Percentiles rank a stretch among this genome's conserved stretches.
These are phyloP conservation scores for Cerrena zonata DNA, from an alignment of 1,284 basidiomycete species.

Conservation along the genomic window DNA sequence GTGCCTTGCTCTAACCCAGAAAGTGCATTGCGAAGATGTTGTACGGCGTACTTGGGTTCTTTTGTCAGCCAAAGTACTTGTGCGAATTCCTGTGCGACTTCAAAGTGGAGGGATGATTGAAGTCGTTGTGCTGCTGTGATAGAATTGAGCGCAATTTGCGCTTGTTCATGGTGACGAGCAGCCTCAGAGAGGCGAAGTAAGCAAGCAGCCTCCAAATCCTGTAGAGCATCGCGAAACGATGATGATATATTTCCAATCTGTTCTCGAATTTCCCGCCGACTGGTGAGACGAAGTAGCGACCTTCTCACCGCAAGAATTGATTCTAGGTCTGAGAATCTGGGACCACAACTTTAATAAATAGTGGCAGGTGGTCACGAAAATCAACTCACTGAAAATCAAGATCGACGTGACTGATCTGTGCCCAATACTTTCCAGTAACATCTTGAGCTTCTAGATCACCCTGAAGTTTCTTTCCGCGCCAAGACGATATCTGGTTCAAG, in stretches of 20 bases:
- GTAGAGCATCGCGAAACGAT: slow-evolving; percentile 47
- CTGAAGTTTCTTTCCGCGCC: slow-evolving; percentile 41
- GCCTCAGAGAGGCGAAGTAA: slow-evolving; percentile 70
- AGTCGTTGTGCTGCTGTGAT: slow-evolving; percentile 71
- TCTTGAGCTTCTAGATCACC: slow-evolving; percentile 31
- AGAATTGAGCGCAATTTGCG: slow-evolving; percentile 84
- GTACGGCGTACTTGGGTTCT: slow-evolving; percentile 80
- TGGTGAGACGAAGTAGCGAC: slow-evolving; percentile 69
- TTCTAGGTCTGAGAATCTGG: slow-evolving; percentile 74
- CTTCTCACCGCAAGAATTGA: slow-evolving; percentile 77
- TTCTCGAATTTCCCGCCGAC: slow-evolving; percentile 58
- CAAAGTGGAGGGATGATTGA: slow-evolving; percentile 41
- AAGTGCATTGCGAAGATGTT: slow-evolving; percentile 55
- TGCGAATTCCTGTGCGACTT: slow-evolving; percentile 78
- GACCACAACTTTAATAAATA: background rate
- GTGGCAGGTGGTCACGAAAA: slow-evolving; percentile 6
- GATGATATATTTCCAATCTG: slow-evolving; percentile 69
- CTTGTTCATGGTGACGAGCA: slow-evolving; percentile 65
- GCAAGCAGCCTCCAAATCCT: slow-evolving; percentile 63
- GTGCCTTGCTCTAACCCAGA: slow-evolving; percentile 11
- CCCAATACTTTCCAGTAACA: slow-evolving; percentile 33
- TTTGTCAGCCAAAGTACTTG: slow-evolving; percentile 85
- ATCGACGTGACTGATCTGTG: slow-evolving; percentile 44
- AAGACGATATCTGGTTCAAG: slow-evolving; percentile 64
- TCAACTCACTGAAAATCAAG: slow-evolving; percentile 59